Evolutionary conservation across 306 rosid species (phyloP), one percentile per base, ranked within the genome.

Genomic region (Calophaca sinica): DNA sequence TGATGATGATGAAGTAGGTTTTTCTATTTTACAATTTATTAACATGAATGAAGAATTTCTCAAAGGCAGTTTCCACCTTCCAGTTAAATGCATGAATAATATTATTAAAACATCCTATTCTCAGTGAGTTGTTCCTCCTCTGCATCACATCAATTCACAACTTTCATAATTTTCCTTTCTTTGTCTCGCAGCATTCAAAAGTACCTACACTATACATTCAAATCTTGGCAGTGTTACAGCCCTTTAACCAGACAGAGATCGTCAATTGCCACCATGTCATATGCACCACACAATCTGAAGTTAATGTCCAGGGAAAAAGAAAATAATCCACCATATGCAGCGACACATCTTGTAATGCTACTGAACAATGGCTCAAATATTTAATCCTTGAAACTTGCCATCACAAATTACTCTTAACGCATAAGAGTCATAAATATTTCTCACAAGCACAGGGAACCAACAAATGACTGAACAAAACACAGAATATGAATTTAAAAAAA

Each of bases 21-120:
- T n/a, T n/a, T n/a, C n/a, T n/a, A n/a, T n/a, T n/a, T n/a, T 31
- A 39, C 59, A 61, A n/a, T 66, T 41, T 68, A 50, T 36, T 46
- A 20, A 67, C n/a, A 50, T 12, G 33, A 50, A 51, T 68, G 15
- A 26, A 5, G 45, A 9, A 11, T 3, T 62, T 41, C n/a, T 45
- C 13, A 67, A 57, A 38, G 72, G 13, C 41, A 62, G 7, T 44
- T 39, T 68, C 12, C 26, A 39, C 14, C 32, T 38, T 59, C 66
- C 49, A 38, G 33, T 13, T 38, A 68, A 36, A 74, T 33, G 8
- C 36, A 42, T 4, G 26, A 20, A 20, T 20, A 20, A 20, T 20
- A 20, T 20, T 20, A 68, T 9, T 49, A 12, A 58, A 10, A 50
- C 8, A 36, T 73, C 15, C 46, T 38, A 35, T 64, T 68, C 26